Percentiles rank a stretch among this genome's conserved stretches.
phyloP scores from a whole-genome alignment of 768 basidiomycete species.

The Suillus fuscotomentosus region DNA sequence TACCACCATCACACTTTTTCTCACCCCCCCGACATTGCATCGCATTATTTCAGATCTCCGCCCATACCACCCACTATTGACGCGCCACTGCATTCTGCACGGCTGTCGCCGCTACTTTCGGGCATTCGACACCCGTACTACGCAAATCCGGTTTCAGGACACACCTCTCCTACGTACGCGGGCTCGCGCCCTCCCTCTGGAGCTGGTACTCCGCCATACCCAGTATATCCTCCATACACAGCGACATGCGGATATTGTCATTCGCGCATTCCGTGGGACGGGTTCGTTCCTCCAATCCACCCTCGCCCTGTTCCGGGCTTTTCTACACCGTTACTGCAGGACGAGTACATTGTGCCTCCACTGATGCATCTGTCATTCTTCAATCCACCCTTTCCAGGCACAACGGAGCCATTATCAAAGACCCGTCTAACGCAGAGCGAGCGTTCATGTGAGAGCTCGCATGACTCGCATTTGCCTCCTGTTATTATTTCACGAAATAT shows the following conservation, averaged over 20 bases:
- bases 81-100: conserved; percentile 17
- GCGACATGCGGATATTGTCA: conserved; percentile 31
- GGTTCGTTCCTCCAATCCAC: background rate
- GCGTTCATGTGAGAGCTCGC: background rate
- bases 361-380: background rate
- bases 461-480: background rate
- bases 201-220: conserved; percentile 33
- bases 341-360: background rate
- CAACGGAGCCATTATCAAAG: background rate
- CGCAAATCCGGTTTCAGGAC: conserved; percentile 20
- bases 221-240: conserved; percentile 34
- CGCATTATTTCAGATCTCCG: background rate
- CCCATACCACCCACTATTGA: conserved; percentile 10
- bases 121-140: conserved; percentile 24
- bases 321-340: conserved; percentile 7
- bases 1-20: conserved; percentile 1
- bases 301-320: background rate
- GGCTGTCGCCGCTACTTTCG: conserved; percentile 17
- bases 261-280: conserved; percentile 41
- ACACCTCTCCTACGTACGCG: conserved; percentile 24
- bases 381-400: background rate
- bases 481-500: conserved; percentile 29
- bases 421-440: background rate
- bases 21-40: conserved; percentile 3
- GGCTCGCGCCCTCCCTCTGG: conserved; percentile 20